Percentiles rank a stretch among this genome's conserved stretches.
Conservation (phyloP, 768 basidiomycete species). For the Phlegmacium glaucopus region DNA sequence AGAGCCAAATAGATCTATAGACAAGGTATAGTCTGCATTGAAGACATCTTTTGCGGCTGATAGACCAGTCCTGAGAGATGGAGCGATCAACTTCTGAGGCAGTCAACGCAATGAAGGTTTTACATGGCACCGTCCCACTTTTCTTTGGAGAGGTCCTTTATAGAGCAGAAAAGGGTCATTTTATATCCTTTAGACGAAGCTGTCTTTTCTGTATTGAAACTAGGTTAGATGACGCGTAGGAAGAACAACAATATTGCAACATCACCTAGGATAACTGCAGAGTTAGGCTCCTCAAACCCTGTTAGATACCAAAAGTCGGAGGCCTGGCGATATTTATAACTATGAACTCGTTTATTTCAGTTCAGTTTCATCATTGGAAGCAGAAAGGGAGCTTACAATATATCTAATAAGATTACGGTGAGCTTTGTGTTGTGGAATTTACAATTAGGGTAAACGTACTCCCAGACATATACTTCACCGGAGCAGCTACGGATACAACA, state of each 20-base stretch:
- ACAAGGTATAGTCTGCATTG: slow-evolving; percentile 69
- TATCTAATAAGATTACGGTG: slow-evolving; percentile 36
- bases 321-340: slow-evolving; percentile 92
- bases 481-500: slow-evolving; percentile 75
- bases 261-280: slow-evolving; percentile 81
- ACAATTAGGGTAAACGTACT: slow-evolving; percentile 42
- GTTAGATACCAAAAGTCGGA: slow-evolving; percentile 96
- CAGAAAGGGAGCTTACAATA: slow-evolving; percentile 58
- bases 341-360: slow-evolving; percentile 26
- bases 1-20: slow-evolving; percentile 51
- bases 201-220: slow-evolving; percentile 53
- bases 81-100: slow-evolving; percentile 1
- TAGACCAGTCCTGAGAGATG: slow-evolving; percentile 52
- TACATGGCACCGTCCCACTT: slow-evolving; percentile 91
- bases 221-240: neutral
- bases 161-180: slow-evolving; percentile 82
- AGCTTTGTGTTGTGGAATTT: too few relatives aligned
- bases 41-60: slow-evolving; percentile 66
- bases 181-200: slow-evolving; percentile 73
- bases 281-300: slow-evolving; percentile 91
- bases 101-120: neutral
- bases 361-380: neutral
- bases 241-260: neutral
- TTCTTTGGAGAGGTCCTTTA: slow-evolving; percentile 72
- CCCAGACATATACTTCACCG: slow-evolving; percentile 82